phyloP scores from a whole-genome alignment of 345 rosid genomes.

The Reutealis trisperma region DNA sequence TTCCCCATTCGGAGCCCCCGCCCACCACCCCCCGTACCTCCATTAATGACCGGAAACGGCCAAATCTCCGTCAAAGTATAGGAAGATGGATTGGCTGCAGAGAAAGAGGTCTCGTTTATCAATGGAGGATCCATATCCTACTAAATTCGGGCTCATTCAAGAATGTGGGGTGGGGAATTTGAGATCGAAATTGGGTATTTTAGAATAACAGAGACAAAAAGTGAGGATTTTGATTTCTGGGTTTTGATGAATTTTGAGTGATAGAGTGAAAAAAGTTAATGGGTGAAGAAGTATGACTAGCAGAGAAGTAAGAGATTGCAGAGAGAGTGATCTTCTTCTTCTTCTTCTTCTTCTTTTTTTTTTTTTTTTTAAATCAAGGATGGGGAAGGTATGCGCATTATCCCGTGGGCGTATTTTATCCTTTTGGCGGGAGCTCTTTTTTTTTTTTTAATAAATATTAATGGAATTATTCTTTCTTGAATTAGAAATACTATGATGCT shows the following conservation, averaged over 20 bases:
- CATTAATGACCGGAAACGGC: conserved; percentile 19
- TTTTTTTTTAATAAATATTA: too few relatives aligned
- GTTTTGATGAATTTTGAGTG: neutral
- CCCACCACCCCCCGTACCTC: conserved; percentile 28
- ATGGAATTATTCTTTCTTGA: too few relatives aligned
- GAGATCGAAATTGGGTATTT: conserved; percentile 42
- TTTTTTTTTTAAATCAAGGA: neutral
- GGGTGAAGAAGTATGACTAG: neutral
- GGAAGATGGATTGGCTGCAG: conserved; percentile 78
- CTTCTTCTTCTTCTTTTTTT: too few relatives aligned
- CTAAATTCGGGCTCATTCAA: conserved; percentile 13
- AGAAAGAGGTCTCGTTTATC: conserved; percentile 70
- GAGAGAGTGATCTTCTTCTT: neutral
- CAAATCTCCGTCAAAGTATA: conserved; percentile 33
- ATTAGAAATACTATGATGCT: too few relatives aligned
- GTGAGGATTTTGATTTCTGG: neutral
- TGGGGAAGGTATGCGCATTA: conserved; percentile 18
- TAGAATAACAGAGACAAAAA: neutral
- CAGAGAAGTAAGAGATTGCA: neutral
- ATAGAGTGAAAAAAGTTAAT: neutral
- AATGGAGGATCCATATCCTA: conserved; percentile 80
- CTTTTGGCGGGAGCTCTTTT: too few relatives aligned
- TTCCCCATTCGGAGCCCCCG: conserved; percentile 60
- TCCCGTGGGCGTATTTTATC: neutral
- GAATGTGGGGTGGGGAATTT: conserved; percentile 15